Base-by-base conservation (phyloP, 2,329 filamentous ascomycete species). In the Rhexocercosporidium sp. region DNA sequence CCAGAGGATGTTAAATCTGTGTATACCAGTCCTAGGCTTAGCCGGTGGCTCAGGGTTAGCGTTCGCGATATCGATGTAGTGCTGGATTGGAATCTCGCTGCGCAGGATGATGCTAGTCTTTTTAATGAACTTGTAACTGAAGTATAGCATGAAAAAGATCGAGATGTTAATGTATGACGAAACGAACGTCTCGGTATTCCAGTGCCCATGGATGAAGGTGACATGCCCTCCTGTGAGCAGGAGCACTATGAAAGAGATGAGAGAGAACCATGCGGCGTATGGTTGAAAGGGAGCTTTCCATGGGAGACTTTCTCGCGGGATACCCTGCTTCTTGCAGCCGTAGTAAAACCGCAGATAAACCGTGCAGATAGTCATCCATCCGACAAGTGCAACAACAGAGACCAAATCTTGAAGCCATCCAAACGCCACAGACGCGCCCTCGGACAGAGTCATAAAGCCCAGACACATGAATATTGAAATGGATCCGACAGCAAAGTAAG, bases 361-460 rank as follows among this genome's bases (percentile, higher is more conserved):
- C 49, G 85, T 67, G 39, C 87, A 75, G 66, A 90, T 88, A 0
- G 83, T 79, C 0, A 83, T 85, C 89, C 89, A 92, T 2, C 86
- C 88, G 12, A 92, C 82, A 41, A 92, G 74, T 2, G 90, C 87
- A 8, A 88, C 88, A 3, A 87, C 87, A 0, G 88, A 84, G 0
- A 88, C 90, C 51, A 92, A 76, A 63, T 86, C 81, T n/a, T 90
- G 83, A 7, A 91, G 79, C 88, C 88, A 92, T 75, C 82, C 88
- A 71, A 92, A 92, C 1, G 89, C 88, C 0, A 83, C 87, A 69
- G 89, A 78, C 0, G 73, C 85, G 71, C 84, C 85, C 44, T 84
- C 88, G 2, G 71, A 72, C 41, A 90, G 84, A 76, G 91, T 92
- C 78, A 94, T 86, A 80, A 89, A 94, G 0, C 88, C 87, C 3